Evolutionary conservation across 2,329 filamentous ascomycete genomes (phyloP).

Genomic region (Aschersonia sp.): DNA sequence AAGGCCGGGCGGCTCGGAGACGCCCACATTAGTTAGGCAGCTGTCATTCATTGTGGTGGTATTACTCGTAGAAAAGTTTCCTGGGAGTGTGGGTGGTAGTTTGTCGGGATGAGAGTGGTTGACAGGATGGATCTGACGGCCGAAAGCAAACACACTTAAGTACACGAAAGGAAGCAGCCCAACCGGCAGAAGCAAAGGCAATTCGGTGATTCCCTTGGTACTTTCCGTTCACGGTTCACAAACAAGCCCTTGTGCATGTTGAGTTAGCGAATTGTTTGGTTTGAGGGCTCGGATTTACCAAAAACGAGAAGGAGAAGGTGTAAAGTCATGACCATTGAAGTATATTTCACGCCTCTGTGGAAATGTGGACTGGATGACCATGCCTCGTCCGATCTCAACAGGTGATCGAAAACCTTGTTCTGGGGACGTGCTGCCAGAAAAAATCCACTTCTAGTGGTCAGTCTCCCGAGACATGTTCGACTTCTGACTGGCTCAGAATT

Average conservation of each 20-base stretch:
- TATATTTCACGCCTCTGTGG: slow-evolving; percentile 1
- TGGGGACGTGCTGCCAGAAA: background rate
- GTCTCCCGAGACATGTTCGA: slow-evolving; percentile 13
- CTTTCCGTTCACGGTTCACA: slow-evolving; percentile 2
- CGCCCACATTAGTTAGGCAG: background rate
- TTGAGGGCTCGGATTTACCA: too few relatives aligned
- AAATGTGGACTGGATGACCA: slow-evolving; percentile 1
- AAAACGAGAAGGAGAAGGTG: background rate
- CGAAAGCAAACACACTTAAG: background rate
- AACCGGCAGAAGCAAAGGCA: background rate
- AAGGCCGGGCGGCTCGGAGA: background rate
- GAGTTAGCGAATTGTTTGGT: too few relatives aligned
- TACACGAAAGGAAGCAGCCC: background rate
- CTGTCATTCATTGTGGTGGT: background rate
- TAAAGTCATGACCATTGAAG: background rate
- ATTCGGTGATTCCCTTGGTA: background rate
- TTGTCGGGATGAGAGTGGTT: background rate
- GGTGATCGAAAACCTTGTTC: slow-evolving; percentile 5
- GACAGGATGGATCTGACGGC: background rate
- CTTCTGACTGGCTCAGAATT: slow-evolving; percentile 5
- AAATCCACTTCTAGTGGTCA: slow-evolving; percentile 7
- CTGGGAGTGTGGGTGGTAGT: background rate
- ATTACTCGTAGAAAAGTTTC: background rate
- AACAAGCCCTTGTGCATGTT: background rate
- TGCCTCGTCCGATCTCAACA: slow-evolving; percentile 4